Base-by-base conservation (phyloP, 805 yeast genomes). In the Candida chilensis region DNA sequence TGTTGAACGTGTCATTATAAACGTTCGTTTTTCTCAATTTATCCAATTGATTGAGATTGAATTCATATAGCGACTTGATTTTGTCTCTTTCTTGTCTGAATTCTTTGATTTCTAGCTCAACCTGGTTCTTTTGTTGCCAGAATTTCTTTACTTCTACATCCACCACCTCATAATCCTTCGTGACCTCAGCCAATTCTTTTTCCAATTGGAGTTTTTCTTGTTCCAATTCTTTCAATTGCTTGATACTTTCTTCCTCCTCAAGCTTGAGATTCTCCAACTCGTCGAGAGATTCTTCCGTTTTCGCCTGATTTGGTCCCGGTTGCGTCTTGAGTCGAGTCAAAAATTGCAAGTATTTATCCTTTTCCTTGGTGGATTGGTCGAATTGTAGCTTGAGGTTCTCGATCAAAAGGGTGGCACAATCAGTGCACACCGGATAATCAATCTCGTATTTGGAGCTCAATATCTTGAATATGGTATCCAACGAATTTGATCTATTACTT, bases 391-490 rank as follows among this genome's bases (percentile, higher is more conserved):
- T 79, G 50, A 86, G 64, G 33, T 77, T 78, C 7, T 71, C 75
- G 8, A 81, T 60, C 16, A 90, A 52, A 14, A 67, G 49, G 26
- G 67, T 73, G 5, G 92, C 81, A 51, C 98, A 92, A 27, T 88
- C 96, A 16, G 67, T 66, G 43, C 97, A 90, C 11, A 92, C 74
- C 0, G 98, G 98, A 45, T 75, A 77, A 38, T 85, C 94, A 11
- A 90, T 67, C 36, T 79, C 86, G 30, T 79, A 78, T 37, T 81
- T 78, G 10, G 39, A 40, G 0, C 92, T 78, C 5, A 90, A 53
- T 2, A 82, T 63, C 37, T 80, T 78, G 48, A 85, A 87, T 2
- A 90, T 68, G 22, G 71, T 72, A 3, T 73, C 74, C 20, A 86
- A 49, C 0, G 75, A 64, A 27, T 67, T 65, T 54, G 41, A 29